phyloP scores from a whole-genome alignment of 257 asterid species.

The Salvia splendens region DNA sequence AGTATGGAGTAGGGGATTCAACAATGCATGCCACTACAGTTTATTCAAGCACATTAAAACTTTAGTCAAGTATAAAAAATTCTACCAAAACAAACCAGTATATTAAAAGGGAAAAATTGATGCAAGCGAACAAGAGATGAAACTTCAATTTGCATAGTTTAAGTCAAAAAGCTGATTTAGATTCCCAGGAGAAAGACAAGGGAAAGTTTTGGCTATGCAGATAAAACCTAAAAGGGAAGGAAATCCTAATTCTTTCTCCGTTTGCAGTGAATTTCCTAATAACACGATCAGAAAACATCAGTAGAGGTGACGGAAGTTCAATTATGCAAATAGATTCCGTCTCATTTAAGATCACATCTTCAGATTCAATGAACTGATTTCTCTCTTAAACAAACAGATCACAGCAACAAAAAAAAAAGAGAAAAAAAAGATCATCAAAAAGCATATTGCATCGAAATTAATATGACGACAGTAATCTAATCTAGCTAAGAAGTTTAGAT shows the following conservation, averaged over 20 bases:
- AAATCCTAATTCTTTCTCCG: neutral
- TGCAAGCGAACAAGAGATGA: constrained; percentile 1
- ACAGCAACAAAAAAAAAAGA: constrained; percentile 1
- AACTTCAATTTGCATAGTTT: neutral
- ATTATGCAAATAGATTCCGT: constrained; percentile 1
- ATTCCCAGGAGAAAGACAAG: neutral
- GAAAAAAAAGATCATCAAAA: neutral
- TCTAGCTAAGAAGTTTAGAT: neutral
- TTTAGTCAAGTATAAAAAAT: constrained; percentile 15
- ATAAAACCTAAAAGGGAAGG: neutral
- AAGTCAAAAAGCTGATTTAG: neutral
- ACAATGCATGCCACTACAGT: constrained; percentile 36
- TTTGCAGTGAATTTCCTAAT: neutral
- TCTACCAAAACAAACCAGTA: constrained; percentile 1
- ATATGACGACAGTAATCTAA: constrained; percentile 4
- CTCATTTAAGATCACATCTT: neutral
- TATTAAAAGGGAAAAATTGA: neutral
- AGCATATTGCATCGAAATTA: constrained; percentile 4
- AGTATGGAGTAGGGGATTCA: constrained; percentile 32
- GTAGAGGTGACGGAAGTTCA: neutral
- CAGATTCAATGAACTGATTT: neutral
- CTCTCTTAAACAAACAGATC: neutral
- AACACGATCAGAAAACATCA: constrained; percentile 7
- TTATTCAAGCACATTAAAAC: constrained; percentile 1
- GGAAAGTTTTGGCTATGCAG: neutral